Evolutionary conservation across 176 grass and related monocot species (phyloP).

Genomic region (Otatea glauca): DNA sequence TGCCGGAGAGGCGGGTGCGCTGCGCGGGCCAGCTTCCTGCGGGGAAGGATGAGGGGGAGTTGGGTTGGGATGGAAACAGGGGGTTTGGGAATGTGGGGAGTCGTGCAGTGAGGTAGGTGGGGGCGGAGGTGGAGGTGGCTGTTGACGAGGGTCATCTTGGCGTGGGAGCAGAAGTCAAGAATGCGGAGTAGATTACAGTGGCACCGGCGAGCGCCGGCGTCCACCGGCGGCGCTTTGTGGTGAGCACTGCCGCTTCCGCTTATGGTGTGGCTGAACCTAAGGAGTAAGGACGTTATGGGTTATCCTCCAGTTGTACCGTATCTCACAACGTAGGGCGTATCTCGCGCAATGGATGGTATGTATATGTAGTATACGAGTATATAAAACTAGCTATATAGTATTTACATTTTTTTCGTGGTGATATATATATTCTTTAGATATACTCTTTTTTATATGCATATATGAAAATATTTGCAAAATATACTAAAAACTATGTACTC

Average conservation of each 20-base stretch:
- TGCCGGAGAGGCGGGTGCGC: conserved; percentile 35
- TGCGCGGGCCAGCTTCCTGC: neutral
- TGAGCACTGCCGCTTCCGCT: neutral
- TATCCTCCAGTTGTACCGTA: too few relatives aligned
- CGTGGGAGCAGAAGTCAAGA: neutral
- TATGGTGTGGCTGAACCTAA: neutral
- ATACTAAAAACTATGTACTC: too few relatives aligned
- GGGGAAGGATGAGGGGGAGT: neutral
- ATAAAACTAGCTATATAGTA: too few relatives aligned
- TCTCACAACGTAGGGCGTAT: too few relatives aligned
- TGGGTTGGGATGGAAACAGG: neutral
- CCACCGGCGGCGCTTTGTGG: neutral
- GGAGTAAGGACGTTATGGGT: too few relatives aligned
- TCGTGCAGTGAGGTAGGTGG: neutral
- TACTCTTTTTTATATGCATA: too few relatives aligned
- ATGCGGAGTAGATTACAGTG: neutral
- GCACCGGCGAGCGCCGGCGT: too few relatives aligned
- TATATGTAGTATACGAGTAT: too few relatives aligned
- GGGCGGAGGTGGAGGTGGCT: neutral
- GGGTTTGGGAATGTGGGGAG: neutral
- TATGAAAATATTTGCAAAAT: too few relatives aligned
- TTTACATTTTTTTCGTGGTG: too few relatives aligned
- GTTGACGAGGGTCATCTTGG: neutral
- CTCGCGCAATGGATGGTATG: too few relatives aligned
- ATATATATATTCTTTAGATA: too few relatives aligned